A percentile compares a stretch with the other conserved stretches of the same genome.
phyloP scores from a whole-genome alignment of 2,329 filamentous ascomycete genomes.

The Pseudopyrenochaeta lycopersici region DNA sequence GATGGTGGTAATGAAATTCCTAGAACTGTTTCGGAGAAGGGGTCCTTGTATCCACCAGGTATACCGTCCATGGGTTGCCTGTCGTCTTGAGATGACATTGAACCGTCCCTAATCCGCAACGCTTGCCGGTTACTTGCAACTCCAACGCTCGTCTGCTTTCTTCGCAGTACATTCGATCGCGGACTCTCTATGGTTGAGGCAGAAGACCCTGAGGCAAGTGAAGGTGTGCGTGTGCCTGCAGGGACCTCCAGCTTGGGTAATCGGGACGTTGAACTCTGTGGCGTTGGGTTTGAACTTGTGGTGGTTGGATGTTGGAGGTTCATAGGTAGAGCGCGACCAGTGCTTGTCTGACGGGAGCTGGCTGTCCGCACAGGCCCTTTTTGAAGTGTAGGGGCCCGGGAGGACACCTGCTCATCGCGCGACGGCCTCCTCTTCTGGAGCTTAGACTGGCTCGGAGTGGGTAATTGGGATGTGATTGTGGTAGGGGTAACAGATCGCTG shows the following conservation, averaged over 20 bases:
- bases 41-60: constrained; percentile 48
- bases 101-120: constrained; percentile 39
- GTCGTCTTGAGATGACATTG: constrained; percentile 48
- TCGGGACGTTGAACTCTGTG: constrained; percentile 40
- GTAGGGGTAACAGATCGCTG: constrained; percentile 48
- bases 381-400: constrained; percentile 26
- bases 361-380: constrained; percentile 25
- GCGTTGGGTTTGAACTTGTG: constrained; percentile 29
- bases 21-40: constrained; percentile 53
- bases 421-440: constrained; percentile 46
- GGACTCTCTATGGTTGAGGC: constrained; percentile 58
- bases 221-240: constrained; percentile 53
- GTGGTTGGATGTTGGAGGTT: constrained; percentile 24
- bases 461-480: constrained; percentile 35
- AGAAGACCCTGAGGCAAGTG: constrained; percentile 59
- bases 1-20: constrained; percentile 53
- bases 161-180: constrained; percentile 53
- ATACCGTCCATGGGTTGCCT: constrained; percentile 32
- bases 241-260: constrained; percentile 48
- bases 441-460: constrained; percentile 39
- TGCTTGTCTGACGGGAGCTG: constrained; percentile 33
- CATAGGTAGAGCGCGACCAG: constrained; percentile 31
- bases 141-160: constrained; percentile 56
- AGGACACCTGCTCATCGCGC: constrained; percentile 40
- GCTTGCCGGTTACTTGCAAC: constrained; percentile 38